Base-by-base conservation (phyloP, 768 basidiomycete genomes). In the Clitopilus passeckerianus region DNA sequence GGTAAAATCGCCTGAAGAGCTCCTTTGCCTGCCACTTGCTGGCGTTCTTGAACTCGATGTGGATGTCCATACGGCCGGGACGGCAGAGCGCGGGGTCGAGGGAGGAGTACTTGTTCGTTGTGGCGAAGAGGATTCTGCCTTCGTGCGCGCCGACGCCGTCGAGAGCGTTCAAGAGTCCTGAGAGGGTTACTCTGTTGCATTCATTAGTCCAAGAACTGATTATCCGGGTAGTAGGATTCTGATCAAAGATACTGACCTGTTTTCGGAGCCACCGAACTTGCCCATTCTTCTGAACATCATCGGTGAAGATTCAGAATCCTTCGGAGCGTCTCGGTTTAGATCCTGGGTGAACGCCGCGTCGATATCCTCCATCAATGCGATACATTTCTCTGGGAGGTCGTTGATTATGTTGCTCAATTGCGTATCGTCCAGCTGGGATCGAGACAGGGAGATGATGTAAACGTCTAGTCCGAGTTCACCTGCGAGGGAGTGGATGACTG, bases 361-460 rank as follows among this genome's bases (percentile, higher is more conserved):
- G 56, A 90, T 84, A 67, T 90, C 89, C 66, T 90, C 87, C 79
- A 90, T 86, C 18, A 90, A 75, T 15, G 84, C 79, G 53, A 90
- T 80, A 63, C 83, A 86, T 16, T 75, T 71, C 44, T 79, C 75
- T 0, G 86, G 86, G 1, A 87, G 71, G 8, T 70, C 71, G 9
- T 79, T 75, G 58, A 87, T 77, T 56, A 89, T 77, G 44, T 78
- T 74, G 57, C 75, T 74, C 33, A 90, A 76, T 6, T 68, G 64
- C 0, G 74, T 68, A 69, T 90, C 89, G 65, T 88, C 85, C 34
- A 90, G 67, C 5, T 81, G 81, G 0, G 69, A 60, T 18, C 80
- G 77, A 2, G 86, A 82, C 4, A 90, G 78, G 0, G 85, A 82
- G 54, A 90, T 70, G 46, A 88, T 76, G 70, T 87, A 88, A 22